A percentile compares a stretch with the other conserved stretches of the same genome.
Conservation (phyloP, 306 rosid species). For the Abrus precatorius region DNA sequence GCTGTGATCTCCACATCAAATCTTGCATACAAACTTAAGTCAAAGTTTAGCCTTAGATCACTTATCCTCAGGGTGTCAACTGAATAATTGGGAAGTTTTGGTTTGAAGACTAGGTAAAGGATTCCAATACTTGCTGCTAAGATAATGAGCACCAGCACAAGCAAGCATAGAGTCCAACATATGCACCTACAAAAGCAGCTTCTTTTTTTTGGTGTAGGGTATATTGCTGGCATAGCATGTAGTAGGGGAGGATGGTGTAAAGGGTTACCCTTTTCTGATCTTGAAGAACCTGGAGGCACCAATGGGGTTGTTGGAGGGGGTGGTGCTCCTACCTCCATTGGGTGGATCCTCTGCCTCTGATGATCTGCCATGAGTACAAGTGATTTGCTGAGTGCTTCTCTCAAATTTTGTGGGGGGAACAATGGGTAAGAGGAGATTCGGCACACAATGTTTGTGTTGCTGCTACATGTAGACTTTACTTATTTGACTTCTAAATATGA, state of each 20-base stretch:
- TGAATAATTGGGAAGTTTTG: conserved; percentile 85
- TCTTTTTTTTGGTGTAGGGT: conserved; percentile 49
- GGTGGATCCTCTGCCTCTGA: conserved; percentile 74
- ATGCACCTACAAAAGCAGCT: conserved; percentile 71
- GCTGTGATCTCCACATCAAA: conserved; percentile 85
- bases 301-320: conserved; percentile 53
- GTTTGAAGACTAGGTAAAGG: conserved; percentile 78
- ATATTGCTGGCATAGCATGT: conserved; percentile 44
- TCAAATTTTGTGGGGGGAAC: conserved; percentile 3
- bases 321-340: conserved; percentile 57
- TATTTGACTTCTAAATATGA: conserved; percentile 47
- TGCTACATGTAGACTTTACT: conserved; percentile 30
- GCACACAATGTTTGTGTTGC: neutral
- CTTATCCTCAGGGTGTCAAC: conserved; percentile 67
- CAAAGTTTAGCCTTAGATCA: conserved; percentile 72
- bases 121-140: conserved; percentile 68
- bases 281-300: conserved; percentile 50
- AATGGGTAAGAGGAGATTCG: neutral
- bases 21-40: conserved; percentile 74
- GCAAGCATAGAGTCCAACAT: conserved; percentile 67
- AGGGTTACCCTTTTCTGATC: conserved; percentile 58
- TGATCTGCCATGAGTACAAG: conserved; percentile 67
- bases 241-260: conserved; percentile 44
- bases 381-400: conserved; percentile 3
- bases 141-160: conserved; percentile 60